phyloP scores from a whole-genome alignment of 2,329 filamentous ascomycete species.

The Fusarium transvaalense region DNA sequence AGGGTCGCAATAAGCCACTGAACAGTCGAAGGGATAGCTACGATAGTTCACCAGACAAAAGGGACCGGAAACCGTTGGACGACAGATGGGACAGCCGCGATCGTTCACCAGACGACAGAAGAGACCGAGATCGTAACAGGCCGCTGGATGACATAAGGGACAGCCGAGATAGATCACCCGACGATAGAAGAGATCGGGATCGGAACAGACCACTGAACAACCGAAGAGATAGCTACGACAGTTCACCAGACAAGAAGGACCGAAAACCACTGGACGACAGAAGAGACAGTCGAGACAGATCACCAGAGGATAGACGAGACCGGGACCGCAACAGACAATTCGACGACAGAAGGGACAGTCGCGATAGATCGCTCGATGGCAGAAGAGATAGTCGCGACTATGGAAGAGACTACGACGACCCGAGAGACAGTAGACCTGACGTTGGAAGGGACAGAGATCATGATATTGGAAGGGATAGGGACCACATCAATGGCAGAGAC shows the following conservation, averaged over 20 bases:
- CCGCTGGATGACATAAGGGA: not conserved
- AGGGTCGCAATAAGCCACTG: not conserved
- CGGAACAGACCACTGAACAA: not conserved
- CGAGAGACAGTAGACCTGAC: slow-evolving; percentile 14
- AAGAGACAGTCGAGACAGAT: slow-evolving; percentile 3
- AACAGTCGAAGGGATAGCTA: not conserved
- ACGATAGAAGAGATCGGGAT: not conserved
- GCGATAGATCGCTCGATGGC: slow-evolving; percentile 13
- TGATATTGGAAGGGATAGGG: slow-evolving; percentile 22
- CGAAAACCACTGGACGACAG: not conserved
- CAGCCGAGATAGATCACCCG: not conserved
- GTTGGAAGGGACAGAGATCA: slow-evolving; percentile 32
- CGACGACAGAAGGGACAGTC: slow-evolving; percentile 13
- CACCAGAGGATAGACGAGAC: slow-evolving; percentile 1
- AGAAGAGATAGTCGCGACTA: slow-evolving; percentile 12
- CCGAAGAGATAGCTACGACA: not conserved
- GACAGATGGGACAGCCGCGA: not conserved
- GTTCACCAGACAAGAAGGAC: not conserved
- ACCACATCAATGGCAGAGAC: slow-evolving; percentile 18
- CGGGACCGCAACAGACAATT: slow-evolving; percentile 6
- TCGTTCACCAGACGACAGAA: not conserved
- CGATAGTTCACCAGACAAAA: not conserved
- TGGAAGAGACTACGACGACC: slow-evolving; percentile 12
- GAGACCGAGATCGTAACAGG: not conserved
- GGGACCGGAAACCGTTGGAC: not conserved